phyloP scores from a whole-genome alignment of 805 yeast genomes.

The Myxozyma geophila region DNA sequence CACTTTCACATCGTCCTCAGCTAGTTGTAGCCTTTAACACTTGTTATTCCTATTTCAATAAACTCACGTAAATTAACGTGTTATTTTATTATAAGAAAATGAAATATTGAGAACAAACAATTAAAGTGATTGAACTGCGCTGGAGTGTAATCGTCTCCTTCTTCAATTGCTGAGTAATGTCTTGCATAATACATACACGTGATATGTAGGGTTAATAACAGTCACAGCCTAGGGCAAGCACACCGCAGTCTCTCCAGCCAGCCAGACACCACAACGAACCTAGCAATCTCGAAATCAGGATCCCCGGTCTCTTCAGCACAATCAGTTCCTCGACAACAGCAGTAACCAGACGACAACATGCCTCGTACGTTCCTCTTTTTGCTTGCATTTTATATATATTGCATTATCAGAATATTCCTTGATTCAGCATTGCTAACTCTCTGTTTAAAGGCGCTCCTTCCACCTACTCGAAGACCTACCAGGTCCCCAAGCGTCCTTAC shows the following conservation, averaged over 20 bases:
- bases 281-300: neutral
- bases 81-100: too few relatives aligned
- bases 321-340: slow-evolving; percentile 11
- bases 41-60: too few relatives aligned
- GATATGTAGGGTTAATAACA: slow-evolving; percentile 3
- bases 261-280: neutral
- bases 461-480: slow-evolving; percentile 98
- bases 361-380: slow-evolving; percentile 32
- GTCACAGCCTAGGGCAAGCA: slow-evolving; percentile 1
- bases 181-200: neutral
- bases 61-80: too few relatives aligned
- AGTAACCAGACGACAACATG: slow-evolving; percentile 21
- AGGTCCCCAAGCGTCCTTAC: slow-evolving; percentile 99
- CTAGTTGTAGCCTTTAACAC: too few relatives aligned
- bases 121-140: too few relatives aligned
- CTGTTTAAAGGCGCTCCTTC: slow-evolving; percentile 72
- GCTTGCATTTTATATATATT: neutral
- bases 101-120: too few relatives aligned
- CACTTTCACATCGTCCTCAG: too few relatives aligned
- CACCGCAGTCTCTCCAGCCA: neutral
- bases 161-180: too few relatives aligned
- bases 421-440: neutral
- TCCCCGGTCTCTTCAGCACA: slow-evolving; percentile 2
- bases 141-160: too few relatives aligned
- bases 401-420: neutral